Conservation (phyloP, 805 yeast genomes). For the Starmerella vitae region DNA sequence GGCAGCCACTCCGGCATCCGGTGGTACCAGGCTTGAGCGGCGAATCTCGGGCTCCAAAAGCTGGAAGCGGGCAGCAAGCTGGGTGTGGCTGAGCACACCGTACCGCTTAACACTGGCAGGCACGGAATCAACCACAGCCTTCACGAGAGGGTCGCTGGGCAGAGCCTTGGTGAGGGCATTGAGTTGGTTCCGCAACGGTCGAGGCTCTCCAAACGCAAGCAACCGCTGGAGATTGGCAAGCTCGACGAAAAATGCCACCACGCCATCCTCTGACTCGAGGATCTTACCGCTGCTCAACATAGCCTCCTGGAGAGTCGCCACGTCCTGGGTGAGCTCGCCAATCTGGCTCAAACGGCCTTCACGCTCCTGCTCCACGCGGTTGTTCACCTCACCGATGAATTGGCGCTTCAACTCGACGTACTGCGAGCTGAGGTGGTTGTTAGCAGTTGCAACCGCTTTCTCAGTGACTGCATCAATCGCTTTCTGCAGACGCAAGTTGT, state of each 20-base stretch:
- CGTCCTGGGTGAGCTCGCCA: constrained; percentile 41
- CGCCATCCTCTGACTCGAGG: constrained; percentile 30
- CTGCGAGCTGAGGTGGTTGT: constrained; percentile 54
- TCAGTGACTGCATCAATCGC: constrained; percentile 60
- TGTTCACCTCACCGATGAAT: constrained; percentile 44
- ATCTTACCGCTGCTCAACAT: constrained; percentile 30
- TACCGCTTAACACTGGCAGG: constrained; percentile 34
- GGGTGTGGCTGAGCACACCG: constrained; percentile 65
- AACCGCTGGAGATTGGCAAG: constrained; percentile 33
- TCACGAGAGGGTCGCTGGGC: constrained; percentile 38
- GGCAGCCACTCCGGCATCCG: constrained; percentile 90
- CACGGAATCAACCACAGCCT: constrained; percentile 36
- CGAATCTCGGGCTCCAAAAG: constrained; percentile 73
- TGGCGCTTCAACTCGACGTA: constrained; percentile 56
- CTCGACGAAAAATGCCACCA: constrained; percentile 34
- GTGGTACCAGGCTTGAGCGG: constrained; percentile 78
- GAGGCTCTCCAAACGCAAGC: constrained; percentile 28
- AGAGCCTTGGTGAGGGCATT: constrained; percentile 28
- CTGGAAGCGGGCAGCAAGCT: constrained; percentile 67
- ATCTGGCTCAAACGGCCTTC: constrained; percentile 63
- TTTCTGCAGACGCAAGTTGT: constrained; percentile 40
- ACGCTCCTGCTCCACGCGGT: constrained; percentile 59
- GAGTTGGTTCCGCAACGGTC: constrained; percentile 29
- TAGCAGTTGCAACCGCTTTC: constrained; percentile 54
- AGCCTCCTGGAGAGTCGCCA: constrained; percentile 41